These are phyloP conservation scores for Jamesozyma lodderae DNA, from an alignment of 805 yeast genomes.

Conservation along the genomic window DNA sequence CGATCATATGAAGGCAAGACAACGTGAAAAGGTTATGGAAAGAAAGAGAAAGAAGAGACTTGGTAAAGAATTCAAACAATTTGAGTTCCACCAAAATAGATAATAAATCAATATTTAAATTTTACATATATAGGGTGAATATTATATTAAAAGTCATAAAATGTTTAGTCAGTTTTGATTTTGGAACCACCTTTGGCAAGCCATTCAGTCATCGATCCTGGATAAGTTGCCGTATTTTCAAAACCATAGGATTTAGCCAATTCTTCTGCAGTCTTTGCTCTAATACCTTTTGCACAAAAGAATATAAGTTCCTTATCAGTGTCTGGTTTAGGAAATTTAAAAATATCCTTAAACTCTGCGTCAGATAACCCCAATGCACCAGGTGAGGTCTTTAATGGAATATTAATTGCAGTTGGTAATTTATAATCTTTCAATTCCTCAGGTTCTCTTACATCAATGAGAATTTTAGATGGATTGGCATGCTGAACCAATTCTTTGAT, in stretches of 20 bases:
- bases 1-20: conserved; percentile 59
- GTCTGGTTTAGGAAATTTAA: conserved; percentile 75
- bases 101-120: conserved; percentile 10
- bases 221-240: conserved; percentile 70
- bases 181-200: conserved; percentile 23
- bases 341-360: conserved; percentile 72
- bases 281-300: conserved; percentile 87
- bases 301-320: conserved; percentile 67
- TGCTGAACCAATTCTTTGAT: conserved; percentile 39
- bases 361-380: conserved; percentile 76
- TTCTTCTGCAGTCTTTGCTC: conserved; percentile 86
- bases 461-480: conserved; percentile 42
- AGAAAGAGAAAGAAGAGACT: conserved; percentile 78
- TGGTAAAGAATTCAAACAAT: conserved; percentile 65
- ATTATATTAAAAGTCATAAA: background rate
- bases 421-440: conserved; percentile 61
- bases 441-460: conserved; percentile 92
- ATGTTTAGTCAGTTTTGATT: conserved; percentile 8
- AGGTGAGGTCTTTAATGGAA: conserved; percentile 85
- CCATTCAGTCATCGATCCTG: conserved; percentile 90
- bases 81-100: conserved; percentile 33
- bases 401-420: conserved; percentile 77
- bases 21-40: conserved; percentile 75
- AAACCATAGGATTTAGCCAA: conserved; percentile 88
- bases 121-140: background rate